Evolutionary conservation across 495 filamentous ascomycete genomes (phyloP).

Genomic region (Aspergillus bertholletiae): DNA sequence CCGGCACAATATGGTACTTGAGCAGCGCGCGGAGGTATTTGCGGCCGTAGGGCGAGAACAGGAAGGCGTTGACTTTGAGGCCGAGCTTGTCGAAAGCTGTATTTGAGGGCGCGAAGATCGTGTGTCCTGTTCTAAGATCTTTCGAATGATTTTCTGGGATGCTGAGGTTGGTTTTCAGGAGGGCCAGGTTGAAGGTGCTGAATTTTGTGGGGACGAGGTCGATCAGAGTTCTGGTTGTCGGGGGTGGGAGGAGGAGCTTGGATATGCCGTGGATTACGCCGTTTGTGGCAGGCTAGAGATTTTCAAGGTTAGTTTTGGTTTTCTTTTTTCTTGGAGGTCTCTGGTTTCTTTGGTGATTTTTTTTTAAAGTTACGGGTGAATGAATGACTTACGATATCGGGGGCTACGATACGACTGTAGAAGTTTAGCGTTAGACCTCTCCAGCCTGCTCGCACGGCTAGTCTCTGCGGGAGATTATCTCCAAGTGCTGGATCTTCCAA

Average conservation of each 20-base stretch:
- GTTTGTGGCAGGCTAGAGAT: constrained; percentile 56
- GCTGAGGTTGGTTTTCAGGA: constrained; percentile 13
- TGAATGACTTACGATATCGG: constrained; percentile 55
- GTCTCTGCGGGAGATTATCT: constrained; percentile 57
- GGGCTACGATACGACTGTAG: constrained; percentile 58
- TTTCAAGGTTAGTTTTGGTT: constrained; percentile 4
- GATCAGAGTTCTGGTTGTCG: constrained; percentile 54
- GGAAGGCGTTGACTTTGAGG: constrained; percentile 12
- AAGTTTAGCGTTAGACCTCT: constrained; percentile 70
- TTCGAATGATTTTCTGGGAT: constrained; percentile 68
- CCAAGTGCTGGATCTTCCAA: constrained; percentile 55
- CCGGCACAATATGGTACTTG: constrained; percentile 45
- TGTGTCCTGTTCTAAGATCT: constrained; percentile 61
- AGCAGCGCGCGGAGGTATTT: constrained; percentile 15
- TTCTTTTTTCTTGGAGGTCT: background rate
- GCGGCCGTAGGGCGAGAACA: constrained; percentile 12
- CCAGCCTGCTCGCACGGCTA: constrained; percentile 55
- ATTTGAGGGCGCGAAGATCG: constrained; percentile 35
- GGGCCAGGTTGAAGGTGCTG: constrained; percentile 64
- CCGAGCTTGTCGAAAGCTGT: constrained; percentile 13
- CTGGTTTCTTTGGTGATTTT: background rate
- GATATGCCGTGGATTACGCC: constrained; percentile 78
- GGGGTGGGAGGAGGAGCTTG: constrained; percentile 69
- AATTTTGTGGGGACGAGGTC: constrained; percentile 67
- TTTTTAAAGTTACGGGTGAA: background rate